Base-by-base conservation (phyloP, 495 filamentous ascomycete genomes). In the Talaromyces ruber region DNA sequence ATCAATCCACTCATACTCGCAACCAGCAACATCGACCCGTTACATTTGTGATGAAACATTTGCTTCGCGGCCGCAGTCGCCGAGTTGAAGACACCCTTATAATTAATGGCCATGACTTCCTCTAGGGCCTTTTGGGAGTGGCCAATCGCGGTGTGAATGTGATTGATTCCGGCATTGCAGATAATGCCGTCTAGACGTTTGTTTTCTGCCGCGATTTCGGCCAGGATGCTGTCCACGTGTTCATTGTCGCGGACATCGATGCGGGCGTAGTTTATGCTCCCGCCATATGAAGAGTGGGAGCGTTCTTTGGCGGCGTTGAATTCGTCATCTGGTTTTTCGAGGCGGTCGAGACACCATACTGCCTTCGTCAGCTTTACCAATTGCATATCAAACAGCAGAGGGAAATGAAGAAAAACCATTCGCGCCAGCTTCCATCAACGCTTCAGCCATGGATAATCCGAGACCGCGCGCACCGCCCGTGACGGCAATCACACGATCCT, bases 1-100 rank as follows among this genome's bases (percentile, higher is more conserved):
- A 95, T 79, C 6, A 86, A 85, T 11, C 88, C 91, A 67, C 86
- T 89, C 91, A 93, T 93, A 63, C 82, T 86, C 8, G 86, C 91
- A 61, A 93, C 87, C 50, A 93, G 68, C 47, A 88, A 81, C 56
- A 94, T 83, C 51, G 86, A 89, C 5, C 89, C 90, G 66, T 72
- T 75, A 34, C 71, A 69, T 54, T 81, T 72, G 65, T 77, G 76
- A 25, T 81, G 79, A 67, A 90, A 82, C 88, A 93, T 92, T 72
- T 91, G 84, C 28, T 81, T 81, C 0, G 89, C 89, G 2, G 85
- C 88, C 1, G 88, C 88, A 66, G 90, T 88, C 25, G 90, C 88
- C 2, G 86, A 87, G 80, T 89, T 87, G 71, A 93, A 89, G 14
- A 83, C 85, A 11, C 89, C 89, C 25, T 86, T 90, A 55, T 89